Evolutionary conservation across 768 basidiomycete species (phyloP).

Genomic region (Amylocystis lapponica): DNA sequence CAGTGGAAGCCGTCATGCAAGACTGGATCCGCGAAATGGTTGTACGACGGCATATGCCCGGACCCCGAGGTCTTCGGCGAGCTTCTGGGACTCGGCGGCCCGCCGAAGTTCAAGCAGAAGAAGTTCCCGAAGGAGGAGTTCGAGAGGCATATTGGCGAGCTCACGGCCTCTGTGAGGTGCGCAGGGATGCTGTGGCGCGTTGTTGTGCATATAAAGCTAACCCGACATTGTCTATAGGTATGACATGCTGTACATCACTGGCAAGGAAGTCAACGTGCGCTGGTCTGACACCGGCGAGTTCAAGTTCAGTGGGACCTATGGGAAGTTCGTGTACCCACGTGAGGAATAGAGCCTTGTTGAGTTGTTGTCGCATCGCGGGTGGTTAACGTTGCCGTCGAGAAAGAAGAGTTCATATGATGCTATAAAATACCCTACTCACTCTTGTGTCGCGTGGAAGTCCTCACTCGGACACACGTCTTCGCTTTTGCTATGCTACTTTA

Average conservation of each 20-base stretch:
- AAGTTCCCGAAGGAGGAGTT: slow-evolving; percentile 25
- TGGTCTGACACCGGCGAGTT: slow-evolving; percentile 48
- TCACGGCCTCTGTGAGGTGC: slow-evolving; percentile 34
- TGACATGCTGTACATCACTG: slow-evolving; percentile 31
- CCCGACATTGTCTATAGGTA: slow-evolving; percentile 28
- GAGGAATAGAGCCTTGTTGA: no score
- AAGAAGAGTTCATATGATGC: no score
- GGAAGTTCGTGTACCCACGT: no score
- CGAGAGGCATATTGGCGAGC: slow-evolving; percentile 13
- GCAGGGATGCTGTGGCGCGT: slow-evolving; percentile 2
- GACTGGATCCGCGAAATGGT: slow-evolving; percentile 39
- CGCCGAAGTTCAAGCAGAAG: slow-evolving; percentile 46
- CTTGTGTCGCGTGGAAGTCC: no score
- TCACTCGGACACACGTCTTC: no score
- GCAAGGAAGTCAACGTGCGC: slow-evolving; percentile 38
- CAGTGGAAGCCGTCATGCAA: slow-evolving; percentile 51
- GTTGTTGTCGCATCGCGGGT: no score
- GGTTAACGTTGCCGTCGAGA: no score
- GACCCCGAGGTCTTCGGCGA: slow-evolving; percentile 43
- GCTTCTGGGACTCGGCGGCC: slow-evolving; percentile 35
- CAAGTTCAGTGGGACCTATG: slow-evolving; percentile 51
- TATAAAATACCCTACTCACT: no score
- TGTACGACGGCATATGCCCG: slow-evolving; percentile 47
- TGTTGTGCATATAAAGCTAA: not conserved
- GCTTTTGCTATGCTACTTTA: no score